Base-by-base conservation (phyloP, 164 flowering plant species). In the Vitis cinerea region DNA sequence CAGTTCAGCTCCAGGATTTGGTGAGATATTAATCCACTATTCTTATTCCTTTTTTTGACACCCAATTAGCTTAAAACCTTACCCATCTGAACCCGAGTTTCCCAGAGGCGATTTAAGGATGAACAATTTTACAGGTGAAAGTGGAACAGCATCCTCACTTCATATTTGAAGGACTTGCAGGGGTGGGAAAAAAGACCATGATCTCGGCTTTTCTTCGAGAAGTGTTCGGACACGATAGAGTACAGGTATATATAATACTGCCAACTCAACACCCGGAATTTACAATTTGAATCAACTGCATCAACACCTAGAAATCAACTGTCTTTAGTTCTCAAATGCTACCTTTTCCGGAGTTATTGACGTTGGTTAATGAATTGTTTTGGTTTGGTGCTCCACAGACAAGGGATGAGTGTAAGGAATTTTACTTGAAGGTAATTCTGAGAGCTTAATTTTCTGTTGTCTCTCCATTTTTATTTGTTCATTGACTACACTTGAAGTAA, bases 111-210 rank as follows among this genome's bases (percentile, higher is more conserved):
- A 10, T 13, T 14, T 16, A 57, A 57, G 27, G 9, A 57, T n/a
- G 17, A 57, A 13, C 2, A 16, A 57, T 52, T 55, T 61, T 49
- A 47, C 79, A 88, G 89, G 78, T 70, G 15, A 72, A 65, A 59
- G 61, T 49, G 14, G 82, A 73, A 30, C 78, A 75, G 4, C 84
- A 82, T 59, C 59, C 69, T 30, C 92, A 87, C 72, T 80, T 77
- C 55, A 87, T 89, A 73, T 89, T 90, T 76, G 86, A 87, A 84
- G 92, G 92, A 31, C 83, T 72, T 37, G 78, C 89, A 16, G 92
- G 92, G 4, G 94, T 86, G 31, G 92, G 94, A 16, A 90, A 90
- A 83, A 83, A 80, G 74, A 90, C 92, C 76, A 87, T 89, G 94
- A 78, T 87, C 9, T 71, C 79, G 78, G 90, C 94, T 68, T 71